Conservation (phyloP, 208 protist genomes). For the Wallacemonas rigidus region DNA sequence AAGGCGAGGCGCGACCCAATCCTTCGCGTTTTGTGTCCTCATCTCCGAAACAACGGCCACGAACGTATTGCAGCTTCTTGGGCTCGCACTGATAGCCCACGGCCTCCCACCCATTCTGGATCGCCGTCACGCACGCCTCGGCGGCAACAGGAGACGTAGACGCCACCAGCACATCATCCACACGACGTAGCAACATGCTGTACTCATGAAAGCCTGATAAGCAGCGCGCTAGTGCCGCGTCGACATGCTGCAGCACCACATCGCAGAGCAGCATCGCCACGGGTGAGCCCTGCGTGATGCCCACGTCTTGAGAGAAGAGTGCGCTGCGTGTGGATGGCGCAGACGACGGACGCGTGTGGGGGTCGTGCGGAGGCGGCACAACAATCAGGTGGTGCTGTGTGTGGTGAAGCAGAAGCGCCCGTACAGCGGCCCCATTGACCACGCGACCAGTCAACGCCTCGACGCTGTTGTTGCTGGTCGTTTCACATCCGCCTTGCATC, state of each 20-base stretch:
- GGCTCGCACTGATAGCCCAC: slow-evolving; percentile 54
- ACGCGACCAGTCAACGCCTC: background rate
- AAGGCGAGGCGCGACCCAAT: slow-evolving; percentile 9
- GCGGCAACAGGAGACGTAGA: slow-evolving; percentile 56
- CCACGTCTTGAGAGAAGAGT: slow-evolving; percentile 48
- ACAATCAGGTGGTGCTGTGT: slow-evolving; percentile 48
- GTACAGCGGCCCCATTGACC: slow-evolving; percentile 39
- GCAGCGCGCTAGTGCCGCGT: slow-evolving; percentile 28
- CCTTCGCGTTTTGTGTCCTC: background rate
- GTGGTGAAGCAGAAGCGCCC: slow-evolving; percentile 41
- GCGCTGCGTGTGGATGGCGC: background rate
- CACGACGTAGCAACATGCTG: slow-evolving; percentile 61
- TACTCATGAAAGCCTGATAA: slow-evolving; percentile 43
- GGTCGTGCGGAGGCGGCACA: slow-evolving; percentile 23
- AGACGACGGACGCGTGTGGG: background rate
- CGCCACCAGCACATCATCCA: slow-evolving; percentile 78
- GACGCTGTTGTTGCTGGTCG: too few species aligned
- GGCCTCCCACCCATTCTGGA: slow-evolving; percentile 50
- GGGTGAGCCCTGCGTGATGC: slow-evolving; percentile 74
- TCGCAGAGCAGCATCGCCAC: slow-evolving; percentile 83
- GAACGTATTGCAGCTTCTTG: slow-evolving; percentile 28
- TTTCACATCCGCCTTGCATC: background rate
- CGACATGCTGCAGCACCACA: slow-evolving; percentile 42
- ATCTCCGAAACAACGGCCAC: background rate
- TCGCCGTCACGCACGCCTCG: slow-evolving; percentile 38